Evolutionary conservation across 176 grass and related monocot species (phyloP).

Genomic region (Tuctoria greenei): DNA sequence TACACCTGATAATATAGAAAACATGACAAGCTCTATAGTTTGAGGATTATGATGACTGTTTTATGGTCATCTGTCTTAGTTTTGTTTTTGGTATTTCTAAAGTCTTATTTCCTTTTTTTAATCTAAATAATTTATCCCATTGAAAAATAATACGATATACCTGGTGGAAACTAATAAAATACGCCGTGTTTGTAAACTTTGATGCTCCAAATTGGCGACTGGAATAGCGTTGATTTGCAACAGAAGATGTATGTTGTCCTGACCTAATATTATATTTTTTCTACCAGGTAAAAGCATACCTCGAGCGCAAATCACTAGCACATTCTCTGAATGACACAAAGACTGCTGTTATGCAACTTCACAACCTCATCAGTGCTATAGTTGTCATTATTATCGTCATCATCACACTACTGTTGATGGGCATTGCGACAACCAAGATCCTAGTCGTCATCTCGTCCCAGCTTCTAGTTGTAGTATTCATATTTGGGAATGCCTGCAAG

Average conservation of each 20-base stretch:
- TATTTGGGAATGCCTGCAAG: conserved; percentile 98
- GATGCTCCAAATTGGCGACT: neutral
- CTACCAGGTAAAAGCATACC: conserved; percentile 77
- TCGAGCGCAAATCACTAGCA: conserved; percentile 79
- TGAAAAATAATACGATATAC: neutral
- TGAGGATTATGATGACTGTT: neutral
- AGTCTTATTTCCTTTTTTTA: neutral
- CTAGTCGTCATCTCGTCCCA: conserved; percentile 86
- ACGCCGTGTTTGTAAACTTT: neutral
- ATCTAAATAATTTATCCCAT: neutral
- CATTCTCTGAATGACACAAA: conserved; percentile 98
- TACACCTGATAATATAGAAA: neutral
- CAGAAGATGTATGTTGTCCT: neutral
- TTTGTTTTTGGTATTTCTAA: neutral
- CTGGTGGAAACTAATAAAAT: neutral
- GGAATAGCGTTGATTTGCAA: neutral
- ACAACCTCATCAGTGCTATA: conserved; percentile 68
- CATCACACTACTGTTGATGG: conserved; percentile 73
- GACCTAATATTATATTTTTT: conserved; percentile 26
- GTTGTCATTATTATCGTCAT: conserved; percentile 65
- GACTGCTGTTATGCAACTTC: conserved; percentile 90
- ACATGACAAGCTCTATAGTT: neutral
- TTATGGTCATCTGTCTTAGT: neutral
- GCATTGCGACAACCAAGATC: conserved; percentile 83
- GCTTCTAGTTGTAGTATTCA: conserved; percentile 79